Conservation (phyloP, 1,139 yeast genomes). For the Arxiozyma bovina region DNA sequence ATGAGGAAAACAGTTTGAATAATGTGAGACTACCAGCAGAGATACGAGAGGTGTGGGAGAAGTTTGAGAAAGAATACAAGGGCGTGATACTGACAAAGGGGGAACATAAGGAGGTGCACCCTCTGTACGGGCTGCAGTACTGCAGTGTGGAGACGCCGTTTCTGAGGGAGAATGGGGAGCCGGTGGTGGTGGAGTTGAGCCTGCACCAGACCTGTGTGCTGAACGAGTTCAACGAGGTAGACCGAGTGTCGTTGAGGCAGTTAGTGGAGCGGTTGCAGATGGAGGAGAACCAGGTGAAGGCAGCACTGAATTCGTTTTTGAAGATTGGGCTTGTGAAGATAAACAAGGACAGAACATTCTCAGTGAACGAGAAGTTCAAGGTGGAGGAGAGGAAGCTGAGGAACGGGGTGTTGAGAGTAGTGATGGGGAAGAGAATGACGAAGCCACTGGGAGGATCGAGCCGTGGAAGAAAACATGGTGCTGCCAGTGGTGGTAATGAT, state of each 20-base stretch:
- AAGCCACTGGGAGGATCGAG: not conserved
- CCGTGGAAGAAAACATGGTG: conserved; percentile 17
- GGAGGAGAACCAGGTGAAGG: conserved; percentile 6
- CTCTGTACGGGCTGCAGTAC: conserved; percentile 22
- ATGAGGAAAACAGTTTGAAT: conserved; percentile 7
- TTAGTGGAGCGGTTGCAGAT: conserved; percentile 11
- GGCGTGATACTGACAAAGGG: conserved; percentile 7
- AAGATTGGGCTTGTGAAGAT: conserved; percentile 9
- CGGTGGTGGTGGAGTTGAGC: conserved; percentile 19
- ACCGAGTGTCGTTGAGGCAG: conserved; percentile 9
- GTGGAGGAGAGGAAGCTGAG: conserved; percentile 17
- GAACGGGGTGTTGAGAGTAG: conserved; percentile 19
- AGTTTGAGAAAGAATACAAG: conserved; percentile 16
- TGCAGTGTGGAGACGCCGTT: conserved; percentile 25
- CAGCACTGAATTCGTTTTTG: conserved; percentile 19
- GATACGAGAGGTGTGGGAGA: conserved; percentile 23
- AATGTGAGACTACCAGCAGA: conserved; percentile 14
- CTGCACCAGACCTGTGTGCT: conserved; percentile 24
- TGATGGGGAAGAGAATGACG: conserved; percentile 6
- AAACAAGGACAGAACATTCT: conserved; percentile 5
- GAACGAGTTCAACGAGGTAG: conserved; percentile 19
- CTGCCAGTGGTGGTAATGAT: not conserved
- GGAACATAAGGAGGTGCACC: conserved; percentile 9
- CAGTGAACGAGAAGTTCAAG: conserved; percentile 14
- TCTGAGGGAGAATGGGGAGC: conserved; percentile 8